A percentile compares a stretch with the other conserved stretches of the same genome.
phyloP scores from a whole-genome alignment of 2,329 filamentous ascomycete genomes.

The Thelonectria blattea region DNA sequence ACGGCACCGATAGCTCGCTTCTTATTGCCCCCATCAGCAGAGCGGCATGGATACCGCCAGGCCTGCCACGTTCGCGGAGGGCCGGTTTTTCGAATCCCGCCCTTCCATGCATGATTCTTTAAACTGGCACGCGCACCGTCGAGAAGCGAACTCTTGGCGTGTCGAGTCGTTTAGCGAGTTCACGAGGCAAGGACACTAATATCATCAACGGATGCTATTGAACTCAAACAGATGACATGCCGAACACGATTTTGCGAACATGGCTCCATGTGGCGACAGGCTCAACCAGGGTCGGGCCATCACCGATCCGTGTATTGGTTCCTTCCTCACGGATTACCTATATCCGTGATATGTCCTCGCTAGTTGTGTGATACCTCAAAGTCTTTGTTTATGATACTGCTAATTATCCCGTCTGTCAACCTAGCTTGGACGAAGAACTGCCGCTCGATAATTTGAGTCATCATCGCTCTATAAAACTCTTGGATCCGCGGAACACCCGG shows the following conservation, averaged over 20 bases:
- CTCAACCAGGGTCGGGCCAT: too few species aligned
- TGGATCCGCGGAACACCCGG: too few species aligned
- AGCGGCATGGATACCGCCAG: neutral
- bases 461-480: too few species aligned
- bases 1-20: neutral
- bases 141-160: neutral
- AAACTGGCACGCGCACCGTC: neutral
- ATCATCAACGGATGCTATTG: neutral
- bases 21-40: slow-evolving; percentile 1
- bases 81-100: neutral
- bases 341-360: too few species aligned
- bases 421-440: too few species aligned
- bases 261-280: too few species aligned
- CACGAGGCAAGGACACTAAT: slow-evolving; percentile 1
- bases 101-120: slow-evolving; percentile 1
- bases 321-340: too few species aligned
- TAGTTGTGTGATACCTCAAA: too few species aligned
- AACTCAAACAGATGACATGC: neutral
- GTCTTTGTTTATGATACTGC: too few species aligned
- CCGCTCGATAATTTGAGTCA: too few species aligned
- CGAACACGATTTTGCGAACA: neutral
- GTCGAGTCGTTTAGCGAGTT: neutral
- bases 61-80: neutral
- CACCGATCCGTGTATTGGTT: too few species aligned
- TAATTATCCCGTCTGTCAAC: too few species aligned